Conservation (phyloP, 2,329 filamentous ascomycete genomes). For the Fusarium sp. region DNA sequence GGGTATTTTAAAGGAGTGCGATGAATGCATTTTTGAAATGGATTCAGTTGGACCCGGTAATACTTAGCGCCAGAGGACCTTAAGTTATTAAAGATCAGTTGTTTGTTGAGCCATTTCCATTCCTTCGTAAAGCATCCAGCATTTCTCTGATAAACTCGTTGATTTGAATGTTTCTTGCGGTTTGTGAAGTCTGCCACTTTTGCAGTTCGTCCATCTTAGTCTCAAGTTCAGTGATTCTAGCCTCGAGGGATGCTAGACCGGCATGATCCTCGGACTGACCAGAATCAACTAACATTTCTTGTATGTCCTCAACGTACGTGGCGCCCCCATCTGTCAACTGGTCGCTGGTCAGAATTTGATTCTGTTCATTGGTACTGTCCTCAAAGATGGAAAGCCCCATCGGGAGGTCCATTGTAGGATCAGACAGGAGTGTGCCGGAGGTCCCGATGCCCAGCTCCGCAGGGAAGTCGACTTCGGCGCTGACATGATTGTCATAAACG, state of each 20-base stretch:
- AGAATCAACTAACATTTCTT: neutral
- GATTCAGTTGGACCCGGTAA: neutral
- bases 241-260: neutral
- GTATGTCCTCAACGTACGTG: neutral
- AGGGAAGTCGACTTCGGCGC: neutral
- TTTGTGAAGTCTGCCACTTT: neutral
- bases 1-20: neutral
- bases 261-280: neutral
- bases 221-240: neutral
- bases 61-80: neutral
- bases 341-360: neutral
- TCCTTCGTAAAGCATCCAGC: neutral
- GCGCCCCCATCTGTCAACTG: neutral
- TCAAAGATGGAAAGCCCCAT: neutral
- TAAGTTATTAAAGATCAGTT: neutral
- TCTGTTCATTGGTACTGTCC: neutral
- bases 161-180: neutral
- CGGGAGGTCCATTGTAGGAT: neutral
- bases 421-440: neutral
- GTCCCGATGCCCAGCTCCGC: neutral
- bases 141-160: neutral
- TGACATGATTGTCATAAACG: neutral
- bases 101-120: too few species aligned
- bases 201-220: neutral
- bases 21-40: neutral